A percentile compares a stretch with the other conserved stretches of the same genome.
These are phyloP conservation scores for Phytophthora sp. DNA, from an alignment of 352 stramenopile genomes.

Conservation along the genomic window DNA sequence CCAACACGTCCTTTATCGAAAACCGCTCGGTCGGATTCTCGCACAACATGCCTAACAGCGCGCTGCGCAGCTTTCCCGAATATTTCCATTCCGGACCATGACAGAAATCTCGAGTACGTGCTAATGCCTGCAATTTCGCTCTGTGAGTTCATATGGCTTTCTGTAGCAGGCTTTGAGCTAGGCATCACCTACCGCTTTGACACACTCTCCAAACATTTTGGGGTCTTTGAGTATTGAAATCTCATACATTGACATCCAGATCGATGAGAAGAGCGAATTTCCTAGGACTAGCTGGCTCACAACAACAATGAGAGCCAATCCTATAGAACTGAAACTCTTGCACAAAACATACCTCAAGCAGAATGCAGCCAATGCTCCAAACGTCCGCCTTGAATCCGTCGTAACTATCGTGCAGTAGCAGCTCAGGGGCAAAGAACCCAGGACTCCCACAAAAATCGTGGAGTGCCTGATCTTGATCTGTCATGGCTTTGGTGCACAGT, in stretches of 20 bases:
- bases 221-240: conserved; percentile 77
- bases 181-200: conserved; percentile 33
- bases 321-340: too few species aligned
- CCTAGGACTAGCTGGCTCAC: conserved; percentile 67
- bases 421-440: conserved; percentile 88
- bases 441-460: conserved; percentile 82
- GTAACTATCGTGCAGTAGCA: conserved; percentile 69
- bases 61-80: conserved; percentile 46
- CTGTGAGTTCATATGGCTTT: background rate
- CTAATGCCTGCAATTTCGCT: conserved; percentile 33
- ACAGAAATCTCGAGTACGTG: conserved; percentile 37
- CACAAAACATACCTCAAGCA: conserved; percentile 81
- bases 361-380: conserved; percentile 87
- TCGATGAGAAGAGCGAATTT: conserved; percentile 75
- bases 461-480: conserved; percentile 42
- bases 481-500: conserved; percentile 59
- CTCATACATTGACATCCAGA: conserved; percentile 89
- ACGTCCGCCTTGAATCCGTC: conserved; percentile 81
- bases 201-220: conserved; percentile 44
- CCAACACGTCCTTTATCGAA: conserved; percentile 52
- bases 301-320: too few species aligned
- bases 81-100: conserved; percentile 50
- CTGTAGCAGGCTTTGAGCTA: background rate
- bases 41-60: conserved; percentile 50
- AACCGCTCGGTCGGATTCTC: conserved; percentile 45